Base-by-base conservation (phyloP, 169 alveolate species). In the Cryptosporidium bovis region DNA sequence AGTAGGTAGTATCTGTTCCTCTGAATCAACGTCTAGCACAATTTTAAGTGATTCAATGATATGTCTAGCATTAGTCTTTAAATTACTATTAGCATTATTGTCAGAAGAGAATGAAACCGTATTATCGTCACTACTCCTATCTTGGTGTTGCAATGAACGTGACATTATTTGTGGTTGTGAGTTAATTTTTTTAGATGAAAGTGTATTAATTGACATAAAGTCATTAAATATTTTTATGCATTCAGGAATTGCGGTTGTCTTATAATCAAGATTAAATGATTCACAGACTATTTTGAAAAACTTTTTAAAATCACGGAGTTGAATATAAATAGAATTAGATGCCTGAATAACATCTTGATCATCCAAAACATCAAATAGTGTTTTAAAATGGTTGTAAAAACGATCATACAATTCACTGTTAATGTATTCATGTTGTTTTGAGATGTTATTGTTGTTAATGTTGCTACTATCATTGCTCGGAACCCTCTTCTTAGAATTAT, bases 281-380 rank as follows among this genome's bases (percentile, higher is more conserved):
- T 58, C 13, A 13, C 87, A 77, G 16, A 60, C 40, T 1, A 66
- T 10, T 77, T 16, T 77, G 50, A 77, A 77, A 3, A 77, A 77
- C 33, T 77, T 60, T 44, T 77, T 77, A 60, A 77, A 62, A 34
- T 77, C 87, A 27, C 87, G 58, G 8, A 77, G 71, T 29, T 77
- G 87, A 2, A 77, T 77, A 40, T 77, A 77, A 15, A 77, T 60
- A 8, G 87, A 60, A 33, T 77, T 77, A 29, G 87, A 77, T n/a
- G 64, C 87, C 36, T 77, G 87, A 10, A 77, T 77, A 46, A 77
- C 64, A 48, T 77, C 87, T 60, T 77, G 87, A 24, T 77, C 87
- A 31, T 77, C 87, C 15, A 60, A 33, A 12, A 77, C 87, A 62
- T 77, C 87, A 36, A 77, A 77, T 5, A 77, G 51, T 20, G 87